Evolutionary conservation across 495 filamentous ascomycete genomes (phyloP), one percentile per base, ranked within the genome.

Genomic region (Zalerion maritima): DNA sequence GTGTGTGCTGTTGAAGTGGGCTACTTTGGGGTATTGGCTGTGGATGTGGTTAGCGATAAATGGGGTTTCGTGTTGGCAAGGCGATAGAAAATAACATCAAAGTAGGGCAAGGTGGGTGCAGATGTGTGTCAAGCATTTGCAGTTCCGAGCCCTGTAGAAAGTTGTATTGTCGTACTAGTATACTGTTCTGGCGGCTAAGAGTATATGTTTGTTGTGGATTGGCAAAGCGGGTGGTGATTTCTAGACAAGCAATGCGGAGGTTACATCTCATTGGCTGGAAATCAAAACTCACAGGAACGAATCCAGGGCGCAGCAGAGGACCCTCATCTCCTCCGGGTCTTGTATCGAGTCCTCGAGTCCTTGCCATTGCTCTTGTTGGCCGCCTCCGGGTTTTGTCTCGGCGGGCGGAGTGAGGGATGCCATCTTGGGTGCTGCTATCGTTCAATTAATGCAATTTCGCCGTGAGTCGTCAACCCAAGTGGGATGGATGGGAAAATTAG

Each of bases 1-100:
- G 50, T 96, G 87, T 12, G 91, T 96, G 22, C 74, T 73, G 51
- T 89, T 87, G 49, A 71, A 69, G 42, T 94, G 89, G 2, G 87
- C 78, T 3, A 64, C 63, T 34, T 73, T 74, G 28, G 81, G 76
- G 53, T 93, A 97, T 57, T 84, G 79, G 31, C 81, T 89, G 46
- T 25, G 27, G 24, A 14, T 16, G 33, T 24, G 14, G 32, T 38
- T 18, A 16, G 7, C 7, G 18, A 20, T 28, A 8, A 22, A 19
- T 20, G 4, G 27, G 16, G 14, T 6, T 14, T 32, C 14, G 12
- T 25, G 27, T 21, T 35, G 14, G 16, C 7, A 31, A 17, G 3
- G 19, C 2, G 14, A 11, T 14, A 3, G 29, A 16, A 12, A 26
- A 15, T 30, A 17, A 2, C 35, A 14, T 33, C 12, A 23, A 32